Conservation (phyloP, 2,329 filamentous ascomycete genomes). For the Didymella keratinophila region DNA sequence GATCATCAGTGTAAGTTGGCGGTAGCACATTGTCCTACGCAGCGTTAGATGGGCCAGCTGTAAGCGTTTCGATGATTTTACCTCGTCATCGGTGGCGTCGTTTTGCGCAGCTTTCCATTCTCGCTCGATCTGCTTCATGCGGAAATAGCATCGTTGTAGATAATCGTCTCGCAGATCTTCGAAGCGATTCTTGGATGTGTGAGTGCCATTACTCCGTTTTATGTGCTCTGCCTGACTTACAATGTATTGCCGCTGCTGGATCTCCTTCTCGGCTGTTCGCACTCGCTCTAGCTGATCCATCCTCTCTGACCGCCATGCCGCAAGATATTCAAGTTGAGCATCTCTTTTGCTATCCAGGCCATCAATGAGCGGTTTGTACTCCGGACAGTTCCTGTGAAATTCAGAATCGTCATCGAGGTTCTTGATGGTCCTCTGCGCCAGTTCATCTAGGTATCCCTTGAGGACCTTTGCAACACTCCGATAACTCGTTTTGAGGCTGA, state of each 20-base stretch:
- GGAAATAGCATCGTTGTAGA: conserved; percentile 50
- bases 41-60: conserved; percentile 8
- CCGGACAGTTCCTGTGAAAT: conserved; percentile 61
- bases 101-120: conserved; percentile 46
- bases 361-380: conserved; percentile 61
- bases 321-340: conserved; percentile 48
- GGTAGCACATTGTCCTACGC: conserved; percentile 44
- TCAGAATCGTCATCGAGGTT: conserved; percentile 64
- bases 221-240: conserved; percentile 31
- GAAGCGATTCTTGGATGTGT: conserved; percentile 39
- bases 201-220: not conserved
- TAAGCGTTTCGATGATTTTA: conserved; percentile 16
- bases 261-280: conserved; percentile 45
- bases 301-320: conserved; percentile 49
- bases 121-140: conserved; percentile 49
- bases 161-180: conserved; percentile 44
- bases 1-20: conserved; percentile 43
- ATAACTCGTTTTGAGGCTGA: conserved; percentile 71
- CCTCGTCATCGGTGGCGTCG: conserved; percentile 54
- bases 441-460: conserved; percentile 70
- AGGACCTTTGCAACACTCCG: conserved; percentile 68
- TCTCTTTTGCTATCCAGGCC: conserved; percentile 61
- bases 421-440: conserved; percentile 68
- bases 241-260: conserved; percentile 47
- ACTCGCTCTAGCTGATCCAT: conserved; percentile 49